Evolutionary conservation across 805 yeast genomes (phyloP).

Genomic region (Kodamaea sagamina): DNA sequence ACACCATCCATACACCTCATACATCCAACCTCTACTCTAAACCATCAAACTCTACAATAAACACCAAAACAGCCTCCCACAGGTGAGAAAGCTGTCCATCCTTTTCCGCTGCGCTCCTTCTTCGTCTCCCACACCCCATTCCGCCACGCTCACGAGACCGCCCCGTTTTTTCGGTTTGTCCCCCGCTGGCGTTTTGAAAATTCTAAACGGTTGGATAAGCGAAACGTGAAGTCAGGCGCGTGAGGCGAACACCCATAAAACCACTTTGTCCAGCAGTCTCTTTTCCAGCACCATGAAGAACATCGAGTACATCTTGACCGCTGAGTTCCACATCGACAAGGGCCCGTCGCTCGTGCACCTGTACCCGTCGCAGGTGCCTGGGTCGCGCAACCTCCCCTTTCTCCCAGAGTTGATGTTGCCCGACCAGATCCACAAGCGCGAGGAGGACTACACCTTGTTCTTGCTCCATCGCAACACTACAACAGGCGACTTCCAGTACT

Average conservation of each 20-base stretch:
- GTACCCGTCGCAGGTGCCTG: conserved; percentile 50
- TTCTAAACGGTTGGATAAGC: conserved; percentile 2
- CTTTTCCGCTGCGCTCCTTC: too few species aligned
- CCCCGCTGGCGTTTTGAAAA: neutral
- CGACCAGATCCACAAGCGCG: conserved; percentile 56
- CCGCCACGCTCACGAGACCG: too few species aligned
- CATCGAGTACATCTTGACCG: conserved; percentile 61
- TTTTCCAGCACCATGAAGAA: conserved; percentile 25
- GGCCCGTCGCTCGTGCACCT: conserved; percentile 70
- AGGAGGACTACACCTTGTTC: conserved; percentile 60
- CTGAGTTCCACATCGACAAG: conserved; percentile 76
- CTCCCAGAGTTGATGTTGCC: conserved; percentile 64
- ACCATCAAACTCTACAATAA: too few species aligned
- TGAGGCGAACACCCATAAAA: neutral
- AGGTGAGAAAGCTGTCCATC: too few species aligned
- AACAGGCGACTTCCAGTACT: conserved; percentile 42
- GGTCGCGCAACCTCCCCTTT: conserved; percentile 35
- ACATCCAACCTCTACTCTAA: too few species aligned
- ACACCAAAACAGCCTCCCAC: too few species aligned
- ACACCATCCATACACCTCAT: too few species aligned
- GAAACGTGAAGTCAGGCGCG: conserved; percentile 3
- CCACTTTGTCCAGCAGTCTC: neutral
- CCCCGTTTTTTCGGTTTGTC: too few species aligned
- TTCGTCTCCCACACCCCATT: too few species aligned
- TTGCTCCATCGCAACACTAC: conserved; percentile 48